These are phyloP conservation scores for Thraustochytrium sp. DNA, from an alignment of 352 stramenopile species.

Conservation along the genomic window DNA sequence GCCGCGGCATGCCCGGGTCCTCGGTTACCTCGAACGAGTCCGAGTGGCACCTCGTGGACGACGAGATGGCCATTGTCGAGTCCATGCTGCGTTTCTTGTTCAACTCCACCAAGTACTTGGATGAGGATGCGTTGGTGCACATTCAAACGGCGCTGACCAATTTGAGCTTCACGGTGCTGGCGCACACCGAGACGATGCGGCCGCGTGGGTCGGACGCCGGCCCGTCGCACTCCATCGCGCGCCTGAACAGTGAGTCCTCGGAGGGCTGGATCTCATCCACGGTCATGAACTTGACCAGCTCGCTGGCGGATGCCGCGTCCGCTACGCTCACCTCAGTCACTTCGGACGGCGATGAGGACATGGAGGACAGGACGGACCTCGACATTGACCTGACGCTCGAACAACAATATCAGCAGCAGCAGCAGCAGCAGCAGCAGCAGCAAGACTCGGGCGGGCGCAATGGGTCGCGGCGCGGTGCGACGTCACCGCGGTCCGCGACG, in stretches of 20 bases:
- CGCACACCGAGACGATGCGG: constrained; percentile 40
- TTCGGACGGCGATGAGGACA: background rate
- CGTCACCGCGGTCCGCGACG: background rate
- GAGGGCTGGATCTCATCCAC: constrained; percentile 30
- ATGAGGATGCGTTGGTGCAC: constrained; percentile 23
- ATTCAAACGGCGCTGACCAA: constrained; percentile 28
- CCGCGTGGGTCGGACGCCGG: too few relatives aligned
- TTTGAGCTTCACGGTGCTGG: constrained; percentile 28
- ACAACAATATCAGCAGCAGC: background rate
- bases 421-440: background rate
- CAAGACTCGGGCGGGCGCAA: background rate
- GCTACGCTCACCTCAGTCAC: background rate
- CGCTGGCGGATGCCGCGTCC: background rate
- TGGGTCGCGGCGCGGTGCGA: too few relatives aligned
- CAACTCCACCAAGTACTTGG: constrained; percentile 26
- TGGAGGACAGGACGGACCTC: background rate
- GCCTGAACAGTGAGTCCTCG: background rate
- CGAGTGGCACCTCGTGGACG: constrained; percentile 37
- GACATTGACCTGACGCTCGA: background rate
- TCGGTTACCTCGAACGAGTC: background rate
- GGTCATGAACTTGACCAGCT: constrained; percentile 20
- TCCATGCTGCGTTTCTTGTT: constrained; percentile 39
- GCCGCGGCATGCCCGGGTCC: background rate
- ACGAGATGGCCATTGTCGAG: constrained; percentile 41
- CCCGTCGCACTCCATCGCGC: background rate